phyloP scores from a whole-genome alignment of 371 early-diverging fungal genomes.

The Coemansia sp. region DNA sequence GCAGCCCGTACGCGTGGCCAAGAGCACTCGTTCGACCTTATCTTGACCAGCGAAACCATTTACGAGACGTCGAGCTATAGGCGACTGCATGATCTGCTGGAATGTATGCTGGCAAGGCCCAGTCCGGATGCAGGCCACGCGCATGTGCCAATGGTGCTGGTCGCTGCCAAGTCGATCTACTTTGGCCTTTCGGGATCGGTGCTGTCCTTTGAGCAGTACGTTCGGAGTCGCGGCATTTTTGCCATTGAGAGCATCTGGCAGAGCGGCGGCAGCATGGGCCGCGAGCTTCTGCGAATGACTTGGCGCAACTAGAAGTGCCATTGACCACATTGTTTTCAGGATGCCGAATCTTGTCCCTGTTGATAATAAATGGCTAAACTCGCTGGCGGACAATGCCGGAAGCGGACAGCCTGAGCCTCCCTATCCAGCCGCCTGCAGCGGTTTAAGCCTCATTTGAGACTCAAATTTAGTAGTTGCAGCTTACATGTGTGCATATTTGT shows the following conservation, averaged over 20 bases:
- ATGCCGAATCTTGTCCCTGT: no score
- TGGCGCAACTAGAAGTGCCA: constrained; percentile 43
- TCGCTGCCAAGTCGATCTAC: constrained; percentile 92
- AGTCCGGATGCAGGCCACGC: background rate
- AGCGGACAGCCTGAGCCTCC: no score
- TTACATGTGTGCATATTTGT: no score
- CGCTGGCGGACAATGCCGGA: no score
- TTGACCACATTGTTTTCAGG: background rate
- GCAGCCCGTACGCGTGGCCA: constrained; percentile 29
- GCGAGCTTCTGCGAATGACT: constrained; percentile 76
- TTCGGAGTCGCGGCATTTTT: constrained; percentile 57
- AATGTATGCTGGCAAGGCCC: constrained; percentile 28
- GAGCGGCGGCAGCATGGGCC: constrained; percentile 66
- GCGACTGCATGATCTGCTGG: constrained; percentile 47
- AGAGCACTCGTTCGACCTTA: constrained; percentile 72
- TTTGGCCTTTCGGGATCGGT: constrained; percentile 88
- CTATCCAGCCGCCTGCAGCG: no score
- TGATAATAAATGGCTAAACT: no score
- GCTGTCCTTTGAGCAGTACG: constrained; percentile 65
- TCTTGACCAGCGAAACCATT: constrained; percentile 93
- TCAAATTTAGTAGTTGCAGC: no score
- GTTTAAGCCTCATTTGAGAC: no score
- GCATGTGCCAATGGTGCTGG: constrained; percentile 58
- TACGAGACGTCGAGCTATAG: constrained; percentile 66
- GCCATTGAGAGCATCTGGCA: constrained; percentile 63